Conservation (phyloP, 139 green algal genomes). For the Raphidocelis subcapitata region DNA sequence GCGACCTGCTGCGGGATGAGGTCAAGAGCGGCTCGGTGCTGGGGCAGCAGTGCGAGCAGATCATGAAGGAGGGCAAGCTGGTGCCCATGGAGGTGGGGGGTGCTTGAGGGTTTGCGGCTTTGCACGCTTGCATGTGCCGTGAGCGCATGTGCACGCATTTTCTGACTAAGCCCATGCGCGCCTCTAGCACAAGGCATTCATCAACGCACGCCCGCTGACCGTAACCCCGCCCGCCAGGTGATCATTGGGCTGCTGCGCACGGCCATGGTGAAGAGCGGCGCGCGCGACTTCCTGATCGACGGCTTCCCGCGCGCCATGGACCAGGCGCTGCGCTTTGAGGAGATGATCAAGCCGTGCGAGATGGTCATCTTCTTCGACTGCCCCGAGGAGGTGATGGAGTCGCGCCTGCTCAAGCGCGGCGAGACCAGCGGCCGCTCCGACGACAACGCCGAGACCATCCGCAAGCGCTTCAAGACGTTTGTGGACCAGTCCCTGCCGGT, state of each 20-base stretch:
- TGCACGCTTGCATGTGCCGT: too few relatives aligned
- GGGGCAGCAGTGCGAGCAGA: conserved; percentile 63
- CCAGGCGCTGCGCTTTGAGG: conserved; percentile 76
- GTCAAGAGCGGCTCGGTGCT: conserved; percentile 59
- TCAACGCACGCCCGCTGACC: too few relatives aligned
- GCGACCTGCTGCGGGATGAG: conserved; percentile 79
- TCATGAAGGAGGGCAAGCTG: conserved; percentile 85
- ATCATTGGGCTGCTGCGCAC: conserved; percentile 75
- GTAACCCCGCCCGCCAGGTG: too few relatives aligned
- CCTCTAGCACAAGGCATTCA: too few relatives aligned
- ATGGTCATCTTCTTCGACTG: conserved; percentile 85
- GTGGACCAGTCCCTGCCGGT: conserved; percentile 81
- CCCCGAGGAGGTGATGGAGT: conserved; percentile 82
- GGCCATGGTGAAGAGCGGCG: conserved; percentile 63
- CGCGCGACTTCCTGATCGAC: conserved; percentile 83
- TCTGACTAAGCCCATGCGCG: too few relatives aligned
- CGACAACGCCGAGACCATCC: conserved; percentile 94
- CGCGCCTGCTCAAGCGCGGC: conserved; percentile 83
- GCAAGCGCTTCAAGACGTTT: conserved; percentile 94
- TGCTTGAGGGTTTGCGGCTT: too few relatives aligned
- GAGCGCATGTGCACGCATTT: too few relatives aligned
- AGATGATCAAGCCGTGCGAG: conserved; percentile 40
- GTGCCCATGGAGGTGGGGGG: conserved; percentile 55
- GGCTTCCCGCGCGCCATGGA: conserved; percentile 89
- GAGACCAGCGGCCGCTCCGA: conserved; percentile 88